These are phyloP conservation scores for Euphrasia confusa DNA, from an alignment of 257 asterid genomes.

Conservation along the genomic window DNA sequence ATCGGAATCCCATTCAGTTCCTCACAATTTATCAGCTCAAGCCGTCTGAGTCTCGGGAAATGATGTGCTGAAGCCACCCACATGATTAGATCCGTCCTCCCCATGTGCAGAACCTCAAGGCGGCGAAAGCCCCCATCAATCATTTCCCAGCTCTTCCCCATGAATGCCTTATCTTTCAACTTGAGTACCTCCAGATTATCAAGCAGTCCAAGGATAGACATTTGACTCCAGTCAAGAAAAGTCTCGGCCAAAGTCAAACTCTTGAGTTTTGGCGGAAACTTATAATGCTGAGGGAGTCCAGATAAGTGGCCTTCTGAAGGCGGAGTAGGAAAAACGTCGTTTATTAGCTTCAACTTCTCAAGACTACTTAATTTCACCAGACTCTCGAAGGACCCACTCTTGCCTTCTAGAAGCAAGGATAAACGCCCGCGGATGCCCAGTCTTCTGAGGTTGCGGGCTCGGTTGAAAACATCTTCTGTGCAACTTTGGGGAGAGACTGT, in stretches of 20 bases:
- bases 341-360: slow-evolving; percentile 46
- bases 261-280: slow-evolving; percentile 29
- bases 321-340: slow-evolving; percentile 34
- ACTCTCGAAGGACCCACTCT: slow-evolving; percentile 34
- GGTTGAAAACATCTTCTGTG: slow-evolving; percentile 33
- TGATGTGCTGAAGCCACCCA: slow-evolving; percentile 31
- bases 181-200: slow-evolving; percentile 30
- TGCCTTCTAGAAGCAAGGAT: slow-evolving; percentile 30
- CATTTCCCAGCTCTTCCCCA: slow-evolving; percentile 25
- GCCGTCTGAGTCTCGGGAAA: slow-evolving; percentile 27
- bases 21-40: slow-evolving; percentile 28
- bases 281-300: slow-evolving; percentile 27
- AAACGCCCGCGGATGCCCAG: slow-evolving; percentile 51
- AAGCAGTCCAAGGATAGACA: slow-evolving; percentile 25
- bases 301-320: slow-evolving; percentile 29
- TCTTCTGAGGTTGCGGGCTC: slow-evolving; percentile 41
- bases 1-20: slow-evolving; percentile 22
- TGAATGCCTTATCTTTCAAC: slow-evolving; percentile 30
- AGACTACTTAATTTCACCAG: slow-evolving; percentile 33
- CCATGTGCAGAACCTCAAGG: slow-evolving; percentile 30
- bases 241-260: slow-evolving; percentile 29
- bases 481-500: slow-evolving; percentile 47
- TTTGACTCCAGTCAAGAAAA: slow-evolving; percentile 31
- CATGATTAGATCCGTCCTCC: slow-evolving; percentile 19
- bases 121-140: slow-evolving; percentile 27